These are phyloP conservation scores for Ganoderma resinaceum DNA, from an alignment of 1,284 basidiomycete species.

Conservation along the genomic window DNA sequence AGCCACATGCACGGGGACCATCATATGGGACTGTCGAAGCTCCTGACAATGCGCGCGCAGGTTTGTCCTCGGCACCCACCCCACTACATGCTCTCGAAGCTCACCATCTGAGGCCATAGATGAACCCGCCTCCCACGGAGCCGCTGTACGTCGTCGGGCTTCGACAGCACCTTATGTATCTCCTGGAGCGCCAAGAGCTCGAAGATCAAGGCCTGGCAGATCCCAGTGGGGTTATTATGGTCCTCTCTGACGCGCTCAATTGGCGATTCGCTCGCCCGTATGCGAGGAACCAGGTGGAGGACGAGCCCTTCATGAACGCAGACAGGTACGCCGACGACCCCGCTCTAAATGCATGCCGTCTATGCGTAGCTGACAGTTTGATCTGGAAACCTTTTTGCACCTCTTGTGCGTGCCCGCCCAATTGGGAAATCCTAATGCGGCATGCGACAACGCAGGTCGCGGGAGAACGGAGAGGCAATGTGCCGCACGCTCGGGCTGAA, in stretches of 20 bases:
- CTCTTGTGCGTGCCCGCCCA: neutral
- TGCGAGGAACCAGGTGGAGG: slow-evolving; percentile 43
- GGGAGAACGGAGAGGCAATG: slow-evolving; percentile 47
- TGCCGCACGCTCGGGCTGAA: slow-evolving; percentile 59
- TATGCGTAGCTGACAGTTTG: slow-evolving; percentile 18
- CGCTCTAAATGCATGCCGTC: neutral
- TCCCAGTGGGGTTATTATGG: slow-evolving; percentile 57
- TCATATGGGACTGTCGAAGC: slow-evolving; percentile 82
- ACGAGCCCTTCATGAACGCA: slow-evolving; percentile 28
- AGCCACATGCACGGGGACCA: slow-evolving; percentile 96
- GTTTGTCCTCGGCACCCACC: slow-evolving; percentile 49
- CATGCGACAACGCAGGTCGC: slow-evolving; percentile 43
- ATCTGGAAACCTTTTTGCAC: neutral
- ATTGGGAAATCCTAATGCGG: neutral
- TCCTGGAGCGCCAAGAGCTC: slow-evolving; percentile 69
- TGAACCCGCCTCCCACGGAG: slow-evolving; percentile 60
- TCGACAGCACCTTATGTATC: slow-evolving; percentile 61
- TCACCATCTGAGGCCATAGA: slow-evolving; percentile 45
- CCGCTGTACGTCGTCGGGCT: slow-evolving; percentile 79
- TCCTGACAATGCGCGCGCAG: slow-evolving; percentile 77
- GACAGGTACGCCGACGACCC: slow-evolving; percentile 18
- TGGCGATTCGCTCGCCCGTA: slow-evolving; percentile 50
- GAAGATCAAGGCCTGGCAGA: slow-evolving; percentile 70
- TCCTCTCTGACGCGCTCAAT: slow-evolving; percentile 64
- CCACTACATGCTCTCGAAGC: slow-evolving; percentile 12